Evolutionary conservation across 1,284 basidiomycete species (phyloP), one percentile per base, ranked within the genome.

Genomic region (Ceratorhiza oryzae-sativae): DNA sequence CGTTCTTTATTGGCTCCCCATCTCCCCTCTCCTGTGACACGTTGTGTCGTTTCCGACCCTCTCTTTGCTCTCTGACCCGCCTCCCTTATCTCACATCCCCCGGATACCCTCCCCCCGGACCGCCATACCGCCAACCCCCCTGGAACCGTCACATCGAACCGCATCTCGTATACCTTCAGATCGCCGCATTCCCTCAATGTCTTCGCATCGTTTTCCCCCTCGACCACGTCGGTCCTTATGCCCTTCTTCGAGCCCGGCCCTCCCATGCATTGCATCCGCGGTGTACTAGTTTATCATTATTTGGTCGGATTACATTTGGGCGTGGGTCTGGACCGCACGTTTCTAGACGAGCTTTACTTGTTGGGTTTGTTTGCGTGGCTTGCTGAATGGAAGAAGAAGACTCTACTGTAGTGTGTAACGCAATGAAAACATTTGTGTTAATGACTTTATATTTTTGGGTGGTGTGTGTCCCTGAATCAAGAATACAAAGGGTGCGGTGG

Each of bases 361-460:
- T 65, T 65, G 32, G 48, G 30, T 53, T 51, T 20, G 36, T 67
- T 67, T 49, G 3, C 4, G 20, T 32, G 12, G n/a, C 32, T 23
- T 67, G 49, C 41, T 67, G 46, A 25, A 20, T 65, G 20, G 62
- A 53, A 39, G 13, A 53, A 39, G 13, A 49, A 48, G 55, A 49
- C 30, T n/a, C 30, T 67, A 67, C 34, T 67, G 62, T 67, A 67
- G 49, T 67, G 62, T 67, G 62, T 67, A 18, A 65, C 62, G 62
- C 46, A 67, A 53, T 67, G 49, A 67, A 67, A n/a, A 63, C 62
- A 67, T 67, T 67, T 67, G 62, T 67, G 62, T 67, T 63, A 63
- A 63, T 63, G 45, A 49, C 20, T 39, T 34, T 63, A 10, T n/a
- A 27, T 18, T 6, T 39, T 39, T 39, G 6, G 36, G 36, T n/a